Base-by-base conservation (phyloP, 2,329 filamentous ascomycete genomes). In the Pseudocercospora fuligena region DNA sequence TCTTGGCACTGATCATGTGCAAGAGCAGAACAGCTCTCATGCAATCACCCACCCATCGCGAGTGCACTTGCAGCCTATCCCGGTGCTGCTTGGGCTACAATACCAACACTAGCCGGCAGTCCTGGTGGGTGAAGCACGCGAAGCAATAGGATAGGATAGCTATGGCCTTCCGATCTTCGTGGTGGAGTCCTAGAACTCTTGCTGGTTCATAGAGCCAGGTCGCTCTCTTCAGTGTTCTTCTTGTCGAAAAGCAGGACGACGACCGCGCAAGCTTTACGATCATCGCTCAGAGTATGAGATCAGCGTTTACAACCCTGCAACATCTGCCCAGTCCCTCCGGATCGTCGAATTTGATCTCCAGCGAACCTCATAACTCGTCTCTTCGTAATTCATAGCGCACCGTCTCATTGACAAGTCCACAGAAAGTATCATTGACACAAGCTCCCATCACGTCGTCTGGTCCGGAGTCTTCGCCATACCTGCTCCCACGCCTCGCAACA, bases 401-500 rank as follows among this genome's bases (percentile, higher is more conserved):
- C 16, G 16, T 19, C 16, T 7, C 16, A n/a, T 5, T 40, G 14
- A 40, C 14, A 4, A 5, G 36, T 6, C 36, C 16, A n/a, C 36
- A 16, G 14, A 40, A n/a, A n/a, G 11, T 14, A 19, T 40, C 36
- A n/a, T n/a, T n/a, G 1, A 3, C 46, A 25, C 7, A 19, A 49
- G 3, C 46, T 25, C 46, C 21, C 8, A 21, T 71, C 66, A 74
- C 49, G 49, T 60, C 60, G 66, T 72, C 60, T 72, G 68, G 6
- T 73, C 73, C 23, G 75, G 75, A 53, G 75, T 73, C 60, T 66
- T 70, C 27, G 73, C 75, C 75, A 76, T 76, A 0, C 73, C 87
- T n/a, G 90, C 87, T 0, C 93, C 93, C 61, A 97, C 90, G 0
- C 95, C 95, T 68, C 95, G 85, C 61, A 99, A 75, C 74, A 99